Evolutionary conservation across 805 yeast species (phyloP), one percentile per base, ranked within the genome.

Genomic region (Yamadazyma paraphyllophila): DNA sequence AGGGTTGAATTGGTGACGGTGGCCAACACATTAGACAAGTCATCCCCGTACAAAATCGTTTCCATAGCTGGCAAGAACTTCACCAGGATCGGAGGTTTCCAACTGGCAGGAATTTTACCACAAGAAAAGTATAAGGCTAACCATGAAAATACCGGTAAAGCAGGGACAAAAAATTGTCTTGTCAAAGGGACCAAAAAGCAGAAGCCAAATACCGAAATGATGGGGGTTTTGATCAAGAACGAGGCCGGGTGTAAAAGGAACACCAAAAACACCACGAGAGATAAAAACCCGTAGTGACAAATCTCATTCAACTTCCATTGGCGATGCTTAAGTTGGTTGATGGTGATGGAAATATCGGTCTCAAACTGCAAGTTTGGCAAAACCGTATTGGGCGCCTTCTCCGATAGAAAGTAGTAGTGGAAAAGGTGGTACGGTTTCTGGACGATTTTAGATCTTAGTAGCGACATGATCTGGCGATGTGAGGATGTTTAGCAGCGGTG

Each of bases 61-160:
- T 91, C 98, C 69, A 90, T 74, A 2, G 96, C 94, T 0, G 98
- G 97, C 40, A 91, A 75, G 16, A 88, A 83, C 54, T 91, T 83
- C 45, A 91, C 97, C 39, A 83, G 80, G 53, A 91, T 92, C n/a
- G 90, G 85, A 4, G 97, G 96, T 60, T 92, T 82, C 77, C 84
- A 81, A 3, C 69, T 63, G 3, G 81, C 74, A 8, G 95, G 88
- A 55, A 91, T 83, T 55, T 81, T 83, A 12, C 87, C 77, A 36
- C 90, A 82, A 20, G 85, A 78, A 67, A 86, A 89, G 66, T 83
- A 91, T 43, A 92, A 74, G 17, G 89, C 81, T 53, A 88, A 77
- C 96, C 97, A 91, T 2, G 95, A 75, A 45, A 84, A 77, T 16
- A 92, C 81, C 3, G 97, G 97, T 59, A 88, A 65, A 11, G 89